phyloP scores from a whole-genome alignment of 495 filamentous ascomycete species.

The Usnea hakonensis region DNA sequence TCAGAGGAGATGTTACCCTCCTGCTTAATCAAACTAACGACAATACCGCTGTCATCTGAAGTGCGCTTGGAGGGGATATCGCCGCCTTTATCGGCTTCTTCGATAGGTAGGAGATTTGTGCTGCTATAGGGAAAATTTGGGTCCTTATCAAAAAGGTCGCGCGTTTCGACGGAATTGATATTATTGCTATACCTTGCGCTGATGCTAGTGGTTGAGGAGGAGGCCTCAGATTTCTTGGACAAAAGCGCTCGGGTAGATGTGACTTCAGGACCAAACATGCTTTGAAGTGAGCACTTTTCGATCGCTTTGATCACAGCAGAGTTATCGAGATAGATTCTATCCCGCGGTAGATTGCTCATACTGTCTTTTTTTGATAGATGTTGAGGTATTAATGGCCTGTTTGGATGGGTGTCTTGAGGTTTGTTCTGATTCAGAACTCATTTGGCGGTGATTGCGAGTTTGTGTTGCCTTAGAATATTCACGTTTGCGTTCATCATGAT shows the following conservation, averaged over 20 bases:
- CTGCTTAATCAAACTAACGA: not conserved
- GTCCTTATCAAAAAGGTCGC: not conserved
- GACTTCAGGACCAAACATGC: not conserved
- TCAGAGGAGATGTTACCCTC: not conserved
- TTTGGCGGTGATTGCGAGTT: not conserved
- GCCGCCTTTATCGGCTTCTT: not conserved
- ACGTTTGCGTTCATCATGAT: not conserved
- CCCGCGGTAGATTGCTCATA: not conserved
- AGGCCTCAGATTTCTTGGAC: not conserved
- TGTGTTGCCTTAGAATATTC: not conserved
- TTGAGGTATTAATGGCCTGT: not conserved
- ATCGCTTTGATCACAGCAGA: not conserved
- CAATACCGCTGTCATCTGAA: not conserved
- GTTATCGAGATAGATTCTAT: not conserved
- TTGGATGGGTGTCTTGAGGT: not conserved
- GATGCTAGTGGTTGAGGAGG: not conserved
- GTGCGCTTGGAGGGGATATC: not conserved
- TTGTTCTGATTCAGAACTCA: not conserved
- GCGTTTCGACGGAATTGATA: not conserved
- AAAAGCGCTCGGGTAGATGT: not conserved
- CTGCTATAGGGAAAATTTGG: not conserved
- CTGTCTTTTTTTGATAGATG: not conserved
- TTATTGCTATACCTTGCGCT: not conserved
- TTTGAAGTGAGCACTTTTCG: not conserved
- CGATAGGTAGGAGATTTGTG: not conserved